phyloP scores from a whole-genome alignment of 768 basidiomycete species.

The Austroboletus eburneus region DNA sequence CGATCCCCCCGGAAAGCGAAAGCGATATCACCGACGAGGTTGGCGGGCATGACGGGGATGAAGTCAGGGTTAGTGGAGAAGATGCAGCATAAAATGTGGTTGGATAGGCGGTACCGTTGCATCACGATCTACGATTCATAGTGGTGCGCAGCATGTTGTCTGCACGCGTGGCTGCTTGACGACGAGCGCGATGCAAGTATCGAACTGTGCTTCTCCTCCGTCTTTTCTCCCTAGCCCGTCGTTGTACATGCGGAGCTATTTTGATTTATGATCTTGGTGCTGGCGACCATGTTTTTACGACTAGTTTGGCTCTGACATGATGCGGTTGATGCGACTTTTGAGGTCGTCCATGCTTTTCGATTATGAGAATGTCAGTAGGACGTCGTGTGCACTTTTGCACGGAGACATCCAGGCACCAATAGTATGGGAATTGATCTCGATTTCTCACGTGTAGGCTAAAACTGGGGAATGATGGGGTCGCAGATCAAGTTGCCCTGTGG shows the following conservation, averaged over 20 bases:
- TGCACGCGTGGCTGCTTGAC: slow-evolving; percentile 11
- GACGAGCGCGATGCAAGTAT: slow-evolving; percentile 2
- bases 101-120: slow-evolving; percentile 18
- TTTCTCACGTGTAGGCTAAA: too few species aligned
- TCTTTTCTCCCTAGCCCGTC: slow-evolving; percentile 13
- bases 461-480: too few species aligned
- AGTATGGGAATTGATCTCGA: too few species aligned
- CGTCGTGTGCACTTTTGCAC: too few species aligned
- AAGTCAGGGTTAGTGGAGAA: slow-evolving; percentile 13
- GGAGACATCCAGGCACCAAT: too few species aligned
- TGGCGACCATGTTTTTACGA: slow-evolving; percentile 1
- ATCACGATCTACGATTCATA: slow-evolving; percentile 9
- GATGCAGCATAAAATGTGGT: slow-evolving; percentile 8
- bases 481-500: too few species aligned
- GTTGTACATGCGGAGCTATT: too few species aligned
- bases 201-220: slow-evolving; percentile 9
- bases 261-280: neutral
- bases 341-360: too few species aligned
- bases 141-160: neutral
- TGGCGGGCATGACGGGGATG: slow-evolving; percentile 17
- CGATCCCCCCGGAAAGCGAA: slow-evolving; percentile 31
- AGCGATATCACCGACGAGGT: slow-evolving; percentile 34
- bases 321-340: neutral
- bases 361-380: too few species aligned
- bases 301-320: neutral